A percentile compares a stretch with the other conserved stretches of the same genome.
Conservation (phyloP, 805 yeast genomes). For the Zygotorulaspora florentina region DNA sequence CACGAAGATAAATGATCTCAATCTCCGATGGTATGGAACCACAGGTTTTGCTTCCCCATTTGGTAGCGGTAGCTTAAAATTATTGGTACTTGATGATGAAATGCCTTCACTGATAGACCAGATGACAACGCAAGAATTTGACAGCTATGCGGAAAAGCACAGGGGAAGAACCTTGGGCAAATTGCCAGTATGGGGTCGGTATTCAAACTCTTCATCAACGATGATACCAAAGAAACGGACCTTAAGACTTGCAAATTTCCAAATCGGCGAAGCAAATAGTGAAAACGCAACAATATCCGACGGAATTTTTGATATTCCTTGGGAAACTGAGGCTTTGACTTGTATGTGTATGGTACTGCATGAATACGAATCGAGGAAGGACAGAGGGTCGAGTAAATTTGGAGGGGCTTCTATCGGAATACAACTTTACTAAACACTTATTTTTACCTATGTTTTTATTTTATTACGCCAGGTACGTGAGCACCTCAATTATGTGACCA, state of each 20-base stretch:
- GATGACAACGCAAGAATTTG: conserved; percentile 15
- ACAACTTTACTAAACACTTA: neutral
- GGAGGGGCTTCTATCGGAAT: neutral
- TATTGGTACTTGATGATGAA: conserved; percentile 34
- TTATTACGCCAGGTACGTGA: too few species aligned
- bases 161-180: conserved; percentile 21
- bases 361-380: conserved; percentile 33
- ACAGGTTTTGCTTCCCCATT: conserved; percentile 35
- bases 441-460: too few species aligned
- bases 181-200: conserved; percentile 32
- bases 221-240: conserved; percentile 30
- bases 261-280: conserved; percentile 20
- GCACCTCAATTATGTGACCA: neutral
- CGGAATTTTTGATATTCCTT: conserved; percentile 23
- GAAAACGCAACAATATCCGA: conserved; percentile 4
- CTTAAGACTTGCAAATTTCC: conserved; percentile 22
- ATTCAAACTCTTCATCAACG: conserved; percentile 26
- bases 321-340: conserved; percentile 29
- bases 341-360: conserved; percentile 35
- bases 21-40: conserved; percentile 40
- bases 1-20: conserved; percentile 29
- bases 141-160: conserved; percentile 6
- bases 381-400: conserved; percentile 16
- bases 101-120: conserved; percentile 33
- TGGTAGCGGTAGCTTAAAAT: conserved; percentile 35